phyloP scores from a whole-genome alignment of 1,139 yeast species.

The Debaryomyces subglobosus region DNA sequence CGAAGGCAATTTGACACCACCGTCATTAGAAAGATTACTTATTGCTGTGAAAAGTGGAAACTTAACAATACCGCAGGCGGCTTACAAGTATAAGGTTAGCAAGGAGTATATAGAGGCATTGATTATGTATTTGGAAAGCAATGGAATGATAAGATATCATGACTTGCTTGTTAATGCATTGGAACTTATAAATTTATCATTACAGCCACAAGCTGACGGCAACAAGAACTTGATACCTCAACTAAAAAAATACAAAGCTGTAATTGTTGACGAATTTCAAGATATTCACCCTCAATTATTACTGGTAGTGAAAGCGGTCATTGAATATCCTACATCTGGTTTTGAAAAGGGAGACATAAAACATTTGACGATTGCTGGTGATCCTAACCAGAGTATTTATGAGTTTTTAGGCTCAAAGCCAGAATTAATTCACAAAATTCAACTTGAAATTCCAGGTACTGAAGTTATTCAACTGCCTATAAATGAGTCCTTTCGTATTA shows the following conservation, averaged over 20 bases:
- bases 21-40: slow-evolving; percentile 35
- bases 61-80: slow-evolving; percentile 27
- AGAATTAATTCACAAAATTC: slow-evolving; percentile 27
- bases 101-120: slow-evolving; percentile 24
- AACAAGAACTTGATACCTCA: slow-evolving; percentile 22
- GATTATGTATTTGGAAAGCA: slow-evolving; percentile 25
- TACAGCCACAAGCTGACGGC: slow-evolving; percentile 3
- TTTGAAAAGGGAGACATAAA: slow-evolving; percentile 24
- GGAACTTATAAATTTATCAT: slow-evolving; percentile 25
- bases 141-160: slow-evolving; percentile 41
- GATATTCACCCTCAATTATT: slow-evolving; percentile 62
- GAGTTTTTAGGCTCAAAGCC: slow-evolving; percentile 62
- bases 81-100: slow-evolving; percentile 26
- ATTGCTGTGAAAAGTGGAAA: slow-evolving; percentile 34
- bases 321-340: slow-evolving; percentile 29
- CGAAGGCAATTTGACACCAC: slow-evolving; percentile 30
- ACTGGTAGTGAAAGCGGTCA: slow-evolving; percentile 44
- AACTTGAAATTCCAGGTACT: slow-evolving; percentile 27
- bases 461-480: slow-evolving; percentile 34
- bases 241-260: slow-evolving; percentile 32
- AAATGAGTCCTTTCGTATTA: slow-evolving; percentile 57
- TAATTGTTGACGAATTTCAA: slow-evolving; percentile 77
- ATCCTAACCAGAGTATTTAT: slow-evolving; percentile 72
- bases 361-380: slow-evolving; percentile 73
- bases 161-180: slow-evolving; percentile 39